Conservation (phyloP, 1,284 basidiomycete species). For the Apiotrichum domesticum region DNA sequence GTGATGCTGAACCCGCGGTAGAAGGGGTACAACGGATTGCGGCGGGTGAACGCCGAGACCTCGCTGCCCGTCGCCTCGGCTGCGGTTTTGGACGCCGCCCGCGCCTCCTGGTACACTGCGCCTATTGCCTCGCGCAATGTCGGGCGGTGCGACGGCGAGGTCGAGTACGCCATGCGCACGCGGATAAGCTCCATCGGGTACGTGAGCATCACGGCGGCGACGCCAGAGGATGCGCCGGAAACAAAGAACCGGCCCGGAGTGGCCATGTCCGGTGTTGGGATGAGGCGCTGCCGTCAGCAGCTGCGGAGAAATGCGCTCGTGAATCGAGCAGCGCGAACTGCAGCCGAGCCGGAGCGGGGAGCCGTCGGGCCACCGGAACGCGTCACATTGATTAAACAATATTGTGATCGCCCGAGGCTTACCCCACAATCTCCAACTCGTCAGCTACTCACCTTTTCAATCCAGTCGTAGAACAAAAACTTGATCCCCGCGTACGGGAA, state of each 20-base stretch:
- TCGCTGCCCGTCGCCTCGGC: not conserved
- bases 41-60: conserved; percentile 44
- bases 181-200: conserved; percentile 94
- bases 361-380: too few relatives aligned
- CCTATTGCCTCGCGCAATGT: conserved; percentile 60
- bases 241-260: conserved; percentile 78
- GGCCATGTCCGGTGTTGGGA: conserved; percentile 73
- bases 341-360: too few relatives aligned
- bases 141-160: conserved; percentile 53
- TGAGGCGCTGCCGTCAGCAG: conserved; percentile 52
- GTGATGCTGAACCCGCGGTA: conserved; percentile 94
- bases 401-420: too few relatives aligned
- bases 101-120: conserved; percentile 65
- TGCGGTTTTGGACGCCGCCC: conserved; percentile 13
- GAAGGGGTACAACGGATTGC: conserved; percentile 50
- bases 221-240: conserved; percentile 73
- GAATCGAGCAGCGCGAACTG: too few relatives aligned
- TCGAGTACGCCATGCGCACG: conserved; percentile 90
- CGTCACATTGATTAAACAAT: too few relatives aligned
- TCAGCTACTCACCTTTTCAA: conserved; percentile 58
- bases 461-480: conserved; percentile 93
- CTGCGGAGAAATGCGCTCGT: too few relatives aligned
- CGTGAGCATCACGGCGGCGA: conserved; percentile 80
- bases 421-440: too few relatives aligned
- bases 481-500: conserved; percentile 98